phyloP scores from a whole-genome alignment of 192 early-diverging fungal genomes.

The Umbelopsis sp. region DNA sequence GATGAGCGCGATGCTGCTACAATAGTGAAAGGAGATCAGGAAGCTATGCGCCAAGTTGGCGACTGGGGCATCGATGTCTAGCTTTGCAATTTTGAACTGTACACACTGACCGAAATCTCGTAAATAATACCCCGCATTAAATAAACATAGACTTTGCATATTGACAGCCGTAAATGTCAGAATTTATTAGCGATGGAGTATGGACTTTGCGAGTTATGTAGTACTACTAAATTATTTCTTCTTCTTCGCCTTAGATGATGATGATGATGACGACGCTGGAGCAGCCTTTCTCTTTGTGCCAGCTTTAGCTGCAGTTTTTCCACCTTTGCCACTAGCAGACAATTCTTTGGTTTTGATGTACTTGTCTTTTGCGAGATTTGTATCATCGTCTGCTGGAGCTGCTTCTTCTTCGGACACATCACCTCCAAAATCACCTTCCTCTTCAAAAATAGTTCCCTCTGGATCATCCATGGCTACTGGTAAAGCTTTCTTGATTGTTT shows the following conservation, averaged over 20 bases:
- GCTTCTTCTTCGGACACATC: constrained; percentile 46
- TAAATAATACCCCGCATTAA: constrained; percentile 3
- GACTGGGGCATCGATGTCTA: constrained; percentile 62
- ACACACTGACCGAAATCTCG: neutral
- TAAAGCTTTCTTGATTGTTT: constrained; percentile 32
- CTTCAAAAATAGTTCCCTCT: constrained; percentile 66
- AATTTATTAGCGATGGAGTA: neutral
- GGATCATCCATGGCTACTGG: constrained; percentile 50
- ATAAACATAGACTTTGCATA: neutral
- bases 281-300: constrained; percentile 12
- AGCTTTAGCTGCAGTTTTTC: neutral
- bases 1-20: constrained; percentile 53
- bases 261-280: neutral
- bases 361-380: constrained; percentile 55
- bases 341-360: constrained; percentile 33
- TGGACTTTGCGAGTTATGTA: neutral
- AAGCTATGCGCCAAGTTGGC: constrained; percentile 74
- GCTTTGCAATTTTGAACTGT: constrained; percentile 22
- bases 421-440: constrained; percentile 37
- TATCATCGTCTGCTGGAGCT: constrained; percentile 51
- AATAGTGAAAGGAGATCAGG: constrained; percentile 59
- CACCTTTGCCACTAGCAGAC: neutral
- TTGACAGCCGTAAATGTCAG: neutral
- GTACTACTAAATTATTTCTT: constrained; percentile 1
- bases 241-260: constrained; percentile 4